Percentiles rank a stretch among this genome's conserved stretches.
These are phyloP conservation scores for Ophiorrhiza pumila DNA, from an alignment of 257 asterid genomes.

Conservation along the genomic window DNA sequence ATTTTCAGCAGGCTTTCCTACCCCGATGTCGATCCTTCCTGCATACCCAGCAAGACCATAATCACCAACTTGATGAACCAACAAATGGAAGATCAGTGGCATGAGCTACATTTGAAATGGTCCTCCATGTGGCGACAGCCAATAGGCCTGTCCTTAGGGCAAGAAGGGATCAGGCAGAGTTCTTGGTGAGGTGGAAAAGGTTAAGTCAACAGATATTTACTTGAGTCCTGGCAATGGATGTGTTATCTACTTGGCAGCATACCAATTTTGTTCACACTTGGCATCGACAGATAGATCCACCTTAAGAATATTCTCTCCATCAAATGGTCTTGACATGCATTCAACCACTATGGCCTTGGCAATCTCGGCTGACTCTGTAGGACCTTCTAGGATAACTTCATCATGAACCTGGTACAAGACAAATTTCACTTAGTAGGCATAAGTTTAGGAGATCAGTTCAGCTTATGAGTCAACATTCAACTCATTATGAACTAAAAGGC, in stretches of 20 bases:
- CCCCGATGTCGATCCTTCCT: background rate
- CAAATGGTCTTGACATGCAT: slow-evolving; percentile 87
- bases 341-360: slow-evolving; percentile 85
- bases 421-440: slow-evolving; percentile 2
- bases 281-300: slow-evolving; percentile 93
- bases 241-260: slow-evolving; percentile 69
- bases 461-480: slow-evolving; percentile 2
- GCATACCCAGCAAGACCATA: background rate
- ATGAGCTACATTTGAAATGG: background rate
- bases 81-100: background rate
- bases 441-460: background rate
- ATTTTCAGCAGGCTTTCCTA: slow-evolving; percentile 5
- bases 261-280: slow-evolving; percentile 89
- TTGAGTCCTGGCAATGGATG: background rate
- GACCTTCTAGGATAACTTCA: slow-evolving; percentile 92
- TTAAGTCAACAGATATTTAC: slow-evolving; percentile 2
- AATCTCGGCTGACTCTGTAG: slow-evolving; percentile 71
- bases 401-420: slow-evolving; percentile 65
- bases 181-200: slow-evolving; percentile 2
- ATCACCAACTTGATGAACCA: background rate
- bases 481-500: background rate
- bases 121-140: background rate
- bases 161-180: background rate
- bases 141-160: background rate
- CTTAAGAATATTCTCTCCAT: slow-evolving; percentile 68